phyloP scores from a whole-genome alignment of 495 filamentous ascomycete genomes.

The Cladorrhinum samala region DNA sequence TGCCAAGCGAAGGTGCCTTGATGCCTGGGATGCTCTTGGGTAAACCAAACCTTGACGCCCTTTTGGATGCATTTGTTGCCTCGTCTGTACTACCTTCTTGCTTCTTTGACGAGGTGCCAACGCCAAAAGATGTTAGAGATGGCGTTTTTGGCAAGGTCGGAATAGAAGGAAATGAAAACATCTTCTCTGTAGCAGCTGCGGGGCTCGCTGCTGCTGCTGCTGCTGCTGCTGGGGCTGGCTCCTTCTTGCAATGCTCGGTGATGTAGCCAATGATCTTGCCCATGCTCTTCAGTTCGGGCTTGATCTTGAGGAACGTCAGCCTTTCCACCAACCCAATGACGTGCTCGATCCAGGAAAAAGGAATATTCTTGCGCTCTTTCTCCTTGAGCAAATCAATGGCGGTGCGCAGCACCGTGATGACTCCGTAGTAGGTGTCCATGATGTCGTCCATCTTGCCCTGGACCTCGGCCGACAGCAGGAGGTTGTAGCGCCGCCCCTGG shows the following conservation, averaged over 20 bases:
- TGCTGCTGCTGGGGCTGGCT: background rate
- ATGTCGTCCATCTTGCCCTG: slow-evolving; percentile 23
- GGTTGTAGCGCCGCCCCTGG: slow-evolving; percentile 22
- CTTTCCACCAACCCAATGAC: slow-evolving; percentile 24
- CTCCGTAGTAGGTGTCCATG: slow-evolving; percentile 21
- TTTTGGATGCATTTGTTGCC: background rate
- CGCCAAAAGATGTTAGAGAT: too few species aligned
- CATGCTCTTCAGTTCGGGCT: slow-evolving; percentile 22
- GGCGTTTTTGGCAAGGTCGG: slow-evolving; percentile 1
- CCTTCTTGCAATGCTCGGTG: slow-evolving; percentile 14
- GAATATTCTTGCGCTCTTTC: slow-evolving; percentile 24
- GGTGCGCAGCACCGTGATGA: slow-evolving; percentile 22
- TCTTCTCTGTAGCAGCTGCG: background rate
- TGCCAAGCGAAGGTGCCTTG: slow-evolving; percentile 12
- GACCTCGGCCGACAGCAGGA: slow-evolving; percentile 17
- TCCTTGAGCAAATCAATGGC: slow-evolving; percentile 28
- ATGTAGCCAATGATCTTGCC: slow-evolving; percentile 31
- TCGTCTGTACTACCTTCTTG: background rate
- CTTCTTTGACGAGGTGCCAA: too few species aligned
- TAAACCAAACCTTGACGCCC: slow-evolving; percentile 1
- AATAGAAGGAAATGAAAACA: slow-evolving; percentile 4
- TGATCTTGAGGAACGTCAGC: slow-evolving; percentile 20
- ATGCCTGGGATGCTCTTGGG: background rate
- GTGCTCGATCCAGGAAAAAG: slow-evolving; percentile 23
- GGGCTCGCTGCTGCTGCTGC: background rate